Conservation (phyloP, 202 grass and related monocot species). For the Elaeis oleifera region DNA sequence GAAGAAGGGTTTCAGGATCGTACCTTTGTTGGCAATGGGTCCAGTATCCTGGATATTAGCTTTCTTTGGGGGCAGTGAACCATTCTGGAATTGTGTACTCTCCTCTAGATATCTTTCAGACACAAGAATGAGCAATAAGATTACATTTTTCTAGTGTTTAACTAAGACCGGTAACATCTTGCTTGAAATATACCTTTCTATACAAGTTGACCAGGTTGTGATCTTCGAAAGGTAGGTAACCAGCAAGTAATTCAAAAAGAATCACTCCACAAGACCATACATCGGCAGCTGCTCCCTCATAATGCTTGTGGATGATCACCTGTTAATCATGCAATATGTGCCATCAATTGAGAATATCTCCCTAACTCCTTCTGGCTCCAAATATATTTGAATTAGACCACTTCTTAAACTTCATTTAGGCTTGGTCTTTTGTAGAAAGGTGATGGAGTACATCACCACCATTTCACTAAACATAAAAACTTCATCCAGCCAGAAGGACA, state of each 20-base stretch:
- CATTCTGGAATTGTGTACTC: slow-evolving; percentile 52
- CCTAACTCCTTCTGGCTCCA: no score
- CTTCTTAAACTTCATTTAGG: no score
- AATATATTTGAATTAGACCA: no score
- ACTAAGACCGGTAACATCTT: no score
- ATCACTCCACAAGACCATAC: slow-evolving; percentile 72
- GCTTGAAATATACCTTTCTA: slow-evolving; percentile 31
- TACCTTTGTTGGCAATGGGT: slow-evolving; percentile 47
- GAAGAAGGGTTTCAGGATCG: not conserved
- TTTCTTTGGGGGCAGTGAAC: slow-evolving; percentile 50
- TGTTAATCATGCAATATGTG: slow-evolving; percentile 2
- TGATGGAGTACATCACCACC: no score
- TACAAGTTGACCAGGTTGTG: slow-evolving; percentile 47
- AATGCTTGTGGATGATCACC: slow-evolving; percentile 64
- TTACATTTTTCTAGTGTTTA: not conserved
- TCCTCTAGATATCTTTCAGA: slow-evolving; percentile 48
- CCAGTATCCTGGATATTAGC: slow-evolving; percentile 51
- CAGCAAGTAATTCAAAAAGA: slow-evolving; percentile 64
- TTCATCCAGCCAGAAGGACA: no score
- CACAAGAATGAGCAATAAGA: not conserved
- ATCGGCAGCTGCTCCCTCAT: slow-evolving; percentile 48
- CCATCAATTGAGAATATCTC: no score
- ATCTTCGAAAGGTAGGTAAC: slow-evolving; percentile 57
- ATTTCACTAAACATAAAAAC: no score
- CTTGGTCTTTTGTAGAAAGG: no score